Base-by-base conservation (phyloP, 2,329 filamentous ascomycete species). In the Colletotrichum musae region DNA sequence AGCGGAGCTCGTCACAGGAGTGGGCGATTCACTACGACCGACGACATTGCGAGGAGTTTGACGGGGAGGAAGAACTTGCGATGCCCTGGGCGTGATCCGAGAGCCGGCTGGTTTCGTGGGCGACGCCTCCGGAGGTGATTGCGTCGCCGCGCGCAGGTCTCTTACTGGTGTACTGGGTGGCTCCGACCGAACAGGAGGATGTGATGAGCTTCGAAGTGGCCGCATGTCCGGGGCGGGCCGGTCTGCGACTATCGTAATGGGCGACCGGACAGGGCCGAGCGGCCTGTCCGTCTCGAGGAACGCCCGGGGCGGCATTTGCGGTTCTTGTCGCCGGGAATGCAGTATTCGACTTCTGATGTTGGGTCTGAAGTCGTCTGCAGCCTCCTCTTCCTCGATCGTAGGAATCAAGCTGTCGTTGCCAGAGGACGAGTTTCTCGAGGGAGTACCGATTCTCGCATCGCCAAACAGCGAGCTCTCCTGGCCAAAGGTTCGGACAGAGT, bases 401-500 rank as follows among this genome's bases (percentile, higher is more conserved):
- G 43, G 43, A 15, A 64, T 57, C 36, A 28, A 24, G 4, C 28
- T 50, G 28, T 62, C 43, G 10, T 32, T 36, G 36, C 36, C 47
- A 26, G 53, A 48, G 2, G 36, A 45, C 5, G n/a, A 13, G 5
- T 45, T 47, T 16, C 50, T 47, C 5, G 60, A 53, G 18, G 62
- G 52, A 12, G 59, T 53, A 7, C 24, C 48, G 18, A 72, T 53
- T 6, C 28, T 41, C 10, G 70, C 70, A 12, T 43, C 61, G 16
- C 58, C 53, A 13, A 60, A 72, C 6, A 72, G 39, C 13, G 62
- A 68, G 51, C 71, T 72, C 47, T 72, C 71, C 21, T 70, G 52
- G 12, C 65, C 61, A 39, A 72, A 72, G 12, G 64, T 72, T 9
- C 71, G 69, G 2, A 45, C 9, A 12, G 70, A 68, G 4, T 72